Percentiles rank a stretch among this genome's conserved stretches.
These are phyloP conservation scores for Yamadazyma endophytica DNA, from an alignment of 805 yeast genomes.

Conservation along the genomic window DNA sequence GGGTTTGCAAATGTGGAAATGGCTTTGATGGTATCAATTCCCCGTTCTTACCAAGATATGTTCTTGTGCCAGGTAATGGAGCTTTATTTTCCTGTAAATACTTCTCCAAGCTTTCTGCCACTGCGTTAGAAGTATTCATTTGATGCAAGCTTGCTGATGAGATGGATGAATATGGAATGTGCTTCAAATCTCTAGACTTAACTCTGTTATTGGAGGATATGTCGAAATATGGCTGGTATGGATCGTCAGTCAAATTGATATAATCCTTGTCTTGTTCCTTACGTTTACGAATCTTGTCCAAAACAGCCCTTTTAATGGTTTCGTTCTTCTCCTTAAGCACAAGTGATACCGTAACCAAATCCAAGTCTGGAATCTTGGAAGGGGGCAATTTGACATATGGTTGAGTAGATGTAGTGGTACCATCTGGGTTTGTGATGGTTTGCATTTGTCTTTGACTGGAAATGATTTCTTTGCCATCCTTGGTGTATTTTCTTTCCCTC, in stretches of 20 bases:
- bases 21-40: conserved; percentile 44
- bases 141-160: conserved; percentile 62
- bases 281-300: conserved; percentile 73
- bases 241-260: conserved; percentile 83
- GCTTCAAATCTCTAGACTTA: conserved; percentile 47
- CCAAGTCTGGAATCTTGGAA: conserved; percentile 90
- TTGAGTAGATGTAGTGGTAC: conserved; percentile 41
- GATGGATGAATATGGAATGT: conserved; percentile 78
- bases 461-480: conserved; percentile 11
- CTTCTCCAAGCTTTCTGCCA: conserved; percentile 37
- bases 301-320: conserved; percentile 77
- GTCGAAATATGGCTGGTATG: conserved; percentile 75
- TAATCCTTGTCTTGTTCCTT: conserved; percentile 68
- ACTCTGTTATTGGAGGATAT: conserved; percentile 51
- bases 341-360: conserved; percentile 74
- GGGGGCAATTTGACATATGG: conserved; percentile 86
- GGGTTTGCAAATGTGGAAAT: conserved; percentile 45
- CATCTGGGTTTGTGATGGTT: conserved; percentile 5
- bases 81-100: conserved; percentile 41
- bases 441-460: conserved; percentile 8
- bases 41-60: conserved; percentile 49
- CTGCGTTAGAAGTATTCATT: conserved; percentile 55
- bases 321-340: conserved; percentile 71
- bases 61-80: conserved; percentile 40
- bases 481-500: conserved; percentile 16